A percentile compares a stretch with the other conserved stretches of the same genome.
Conservation (phyloP, 1,139 yeast species). For the Pichia sp. region DNA sequence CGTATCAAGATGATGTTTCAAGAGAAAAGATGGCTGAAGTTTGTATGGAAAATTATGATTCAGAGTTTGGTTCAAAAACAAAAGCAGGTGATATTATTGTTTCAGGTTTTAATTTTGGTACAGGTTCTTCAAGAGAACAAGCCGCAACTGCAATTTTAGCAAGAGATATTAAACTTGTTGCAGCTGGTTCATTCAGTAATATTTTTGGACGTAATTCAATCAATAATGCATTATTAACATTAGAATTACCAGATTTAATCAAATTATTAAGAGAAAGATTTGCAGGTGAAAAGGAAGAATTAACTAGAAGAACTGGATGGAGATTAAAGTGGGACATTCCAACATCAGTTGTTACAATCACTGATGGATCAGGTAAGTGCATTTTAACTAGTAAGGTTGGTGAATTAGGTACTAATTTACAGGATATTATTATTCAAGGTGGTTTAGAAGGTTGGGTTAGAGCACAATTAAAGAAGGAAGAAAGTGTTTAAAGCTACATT, state of each 20-base stretch:
- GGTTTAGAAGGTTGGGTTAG: slow-evolving; percentile 98
- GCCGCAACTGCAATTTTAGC: slow-evolving; percentile 97
- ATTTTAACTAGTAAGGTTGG: slow-evolving; percentile 84
- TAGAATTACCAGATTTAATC: slow-evolving; percentile 86
- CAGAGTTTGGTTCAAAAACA: slow-evolving; percentile 76
- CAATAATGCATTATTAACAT: slow-evolving; percentile 87
- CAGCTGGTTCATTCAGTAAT: slow-evolving; percentile 96
- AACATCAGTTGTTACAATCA: slow-evolving; percentile 69
- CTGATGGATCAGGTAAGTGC: slow-evolving; percentile 55
- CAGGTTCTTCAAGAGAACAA: slow-evolving; percentile 98
- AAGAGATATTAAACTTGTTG: slow-evolving; percentile 84
- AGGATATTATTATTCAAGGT: slow-evolving; percentile 93
- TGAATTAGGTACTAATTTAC: slow-evolving; percentile 89
- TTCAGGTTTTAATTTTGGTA: slow-evolving; percentile 93
- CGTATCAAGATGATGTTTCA: slow-evolving; percentile 95
- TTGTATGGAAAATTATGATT: slow-evolving; percentile 97
- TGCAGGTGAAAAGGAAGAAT: slow-evolving; percentile 47
- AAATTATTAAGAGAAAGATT: slow-evolving; percentile 67
- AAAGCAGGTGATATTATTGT: slow-evolving; percentile 83
- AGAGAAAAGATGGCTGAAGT: slow-evolving; percentile 96
- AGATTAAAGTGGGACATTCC: slow-evolving; percentile 89
- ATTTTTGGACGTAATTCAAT: slow-evolving; percentile 93
- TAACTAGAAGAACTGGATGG: slow-evolving; percentile 94
- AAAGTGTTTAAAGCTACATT: not conserved
- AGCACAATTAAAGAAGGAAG: slow-evolving; percentile 47